These are phyloP conservation scores for Myxozyma udenii DNA, from an alignment of 805 yeast genomes.

Conservation along the genomic window DNA sequence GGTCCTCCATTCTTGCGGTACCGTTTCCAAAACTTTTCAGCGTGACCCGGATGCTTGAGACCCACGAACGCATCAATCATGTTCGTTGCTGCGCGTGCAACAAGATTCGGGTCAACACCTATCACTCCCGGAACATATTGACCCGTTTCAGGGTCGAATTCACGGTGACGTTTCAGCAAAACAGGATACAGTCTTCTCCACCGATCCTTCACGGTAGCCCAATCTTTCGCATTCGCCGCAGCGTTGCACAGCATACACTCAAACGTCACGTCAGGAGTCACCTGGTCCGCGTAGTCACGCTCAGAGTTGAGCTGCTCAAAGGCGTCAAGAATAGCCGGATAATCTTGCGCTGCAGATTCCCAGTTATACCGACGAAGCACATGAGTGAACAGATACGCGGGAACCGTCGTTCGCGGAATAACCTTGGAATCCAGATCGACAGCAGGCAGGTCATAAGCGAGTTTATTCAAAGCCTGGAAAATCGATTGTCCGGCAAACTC, in stretches of 20 bases:
- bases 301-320: conserved; percentile 1
- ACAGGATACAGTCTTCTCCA: conserved; percentile 10
- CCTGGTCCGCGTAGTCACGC: not conserved
- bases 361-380: not conserved
- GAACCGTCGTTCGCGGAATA: conserved; percentile 14
- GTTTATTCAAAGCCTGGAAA: conserved; percentile 1
- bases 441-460: conserved; percentile 4
- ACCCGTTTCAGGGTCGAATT: conserved; percentile 4
- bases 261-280: conserved; percentile 6
- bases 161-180: not conserved
- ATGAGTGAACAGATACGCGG: conserved; percentile 18
- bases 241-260: conserved; percentile 13
- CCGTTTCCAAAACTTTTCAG: conserved; percentile 4
- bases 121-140: not conserved
- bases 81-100: conserved; percentile 6
- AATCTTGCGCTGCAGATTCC: not conserved
- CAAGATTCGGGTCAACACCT: not conserved
- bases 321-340: conserved; percentile 1
- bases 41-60: not conserved
- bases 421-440: conserved; percentile 14
- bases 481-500: conserved; percentile 6
- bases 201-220: conserved; percentile 3
- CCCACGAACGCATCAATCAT: conserved; percentile 6
- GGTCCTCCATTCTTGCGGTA: conserved; percentile 7
- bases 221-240: conserved; percentile 4